A percentile compares a stretch with the other conserved stretches of the same genome.
Evolutionary conservation across 2,329 filamentous ascomycete species (phyloP).

Genomic region (Colletotrichum sp.): DNA sequence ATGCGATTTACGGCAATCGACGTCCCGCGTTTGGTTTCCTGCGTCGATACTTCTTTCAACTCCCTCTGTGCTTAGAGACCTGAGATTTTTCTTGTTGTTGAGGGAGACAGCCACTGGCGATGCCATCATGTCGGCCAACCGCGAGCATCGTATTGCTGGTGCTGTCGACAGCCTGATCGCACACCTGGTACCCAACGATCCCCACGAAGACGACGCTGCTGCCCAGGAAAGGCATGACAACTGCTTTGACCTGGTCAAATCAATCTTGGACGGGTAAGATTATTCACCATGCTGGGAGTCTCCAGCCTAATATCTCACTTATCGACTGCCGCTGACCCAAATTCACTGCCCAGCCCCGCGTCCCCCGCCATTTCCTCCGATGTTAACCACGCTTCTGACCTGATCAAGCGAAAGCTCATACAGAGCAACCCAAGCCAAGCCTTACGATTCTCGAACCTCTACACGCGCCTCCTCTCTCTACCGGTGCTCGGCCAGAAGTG

Average conservation of each 20-base stretch:
- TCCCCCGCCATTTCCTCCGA: conserved; percentile 67
- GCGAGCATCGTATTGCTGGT: conserved; percentile 71
- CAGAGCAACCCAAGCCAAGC: conserved; percentile 80
- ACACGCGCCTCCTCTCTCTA: conserved; percentile 86
- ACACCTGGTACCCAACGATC: conserved; percentile 71
- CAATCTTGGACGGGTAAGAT: conserved; percentile 56
- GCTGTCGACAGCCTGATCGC: conserved; percentile 81
- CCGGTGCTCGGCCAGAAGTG: conserved; percentile 95
- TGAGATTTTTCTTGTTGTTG: background rate
- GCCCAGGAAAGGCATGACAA: conserved; percentile 73
- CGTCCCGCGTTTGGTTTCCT: background rate
- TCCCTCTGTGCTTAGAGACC: background rate
- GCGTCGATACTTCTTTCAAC: background rate
- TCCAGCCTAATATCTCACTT: background rate
- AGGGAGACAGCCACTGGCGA: background rate
- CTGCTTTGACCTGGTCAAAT: conserved; percentile 56
- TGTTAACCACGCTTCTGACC: conserved; percentile 89
- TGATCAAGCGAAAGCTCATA: conserved; percentile 89
- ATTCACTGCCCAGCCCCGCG: conserved; percentile 40
- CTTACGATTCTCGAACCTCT: conserved; percentile 86
- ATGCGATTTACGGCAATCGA: background rate
- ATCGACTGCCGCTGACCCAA: background rate
- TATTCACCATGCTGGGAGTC: background rate
- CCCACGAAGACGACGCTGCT: conserved; percentile 69
- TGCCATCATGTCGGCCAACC: conserved; percentile 30